These are phyloP conservation scores for Scenedesmus sp. DNA, from an alignment of 163 green algal genomes.

Conservation along the genomic window DNA sequence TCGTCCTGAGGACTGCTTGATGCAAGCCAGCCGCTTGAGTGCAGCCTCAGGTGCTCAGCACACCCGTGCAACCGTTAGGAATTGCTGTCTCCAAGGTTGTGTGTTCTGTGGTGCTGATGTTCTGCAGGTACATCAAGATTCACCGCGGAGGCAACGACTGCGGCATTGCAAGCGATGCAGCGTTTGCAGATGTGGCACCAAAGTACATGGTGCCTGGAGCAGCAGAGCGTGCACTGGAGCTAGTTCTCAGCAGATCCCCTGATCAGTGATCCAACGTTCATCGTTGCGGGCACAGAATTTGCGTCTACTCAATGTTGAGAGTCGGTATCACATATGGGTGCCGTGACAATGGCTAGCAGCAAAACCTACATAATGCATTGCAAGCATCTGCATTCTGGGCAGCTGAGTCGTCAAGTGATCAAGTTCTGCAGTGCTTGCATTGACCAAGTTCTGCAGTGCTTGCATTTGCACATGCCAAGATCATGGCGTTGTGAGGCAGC, in stretches of 20 bases:
- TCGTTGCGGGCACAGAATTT: background rate
- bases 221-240: background rate
- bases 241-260: background rate
- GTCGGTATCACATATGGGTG: no score
- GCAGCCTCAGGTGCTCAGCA: no score
- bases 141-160: constrained; percentile 46
- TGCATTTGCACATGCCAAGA: no score
- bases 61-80: no score
- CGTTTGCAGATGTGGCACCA: constrained; percentile 12
- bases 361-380: no score
- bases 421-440: background rate
- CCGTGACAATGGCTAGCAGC: background rate
- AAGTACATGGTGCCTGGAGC: constrained; percentile 18
- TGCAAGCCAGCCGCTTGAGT: no score
- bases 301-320: background rate
- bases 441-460: no score
- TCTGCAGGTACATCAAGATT: constrained; percentile 50
- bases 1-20: no score
- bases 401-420: no score
- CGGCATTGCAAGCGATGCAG: constrained; percentile 50
- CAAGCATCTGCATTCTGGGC: background rate
- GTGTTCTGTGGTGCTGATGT: background rate
- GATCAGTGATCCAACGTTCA: background rate
- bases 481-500: no score
- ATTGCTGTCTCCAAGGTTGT: background rate